phyloP scores from a whole-genome alignment of 805 yeast species.

The Wickerhamomyces silvicola region DNA sequence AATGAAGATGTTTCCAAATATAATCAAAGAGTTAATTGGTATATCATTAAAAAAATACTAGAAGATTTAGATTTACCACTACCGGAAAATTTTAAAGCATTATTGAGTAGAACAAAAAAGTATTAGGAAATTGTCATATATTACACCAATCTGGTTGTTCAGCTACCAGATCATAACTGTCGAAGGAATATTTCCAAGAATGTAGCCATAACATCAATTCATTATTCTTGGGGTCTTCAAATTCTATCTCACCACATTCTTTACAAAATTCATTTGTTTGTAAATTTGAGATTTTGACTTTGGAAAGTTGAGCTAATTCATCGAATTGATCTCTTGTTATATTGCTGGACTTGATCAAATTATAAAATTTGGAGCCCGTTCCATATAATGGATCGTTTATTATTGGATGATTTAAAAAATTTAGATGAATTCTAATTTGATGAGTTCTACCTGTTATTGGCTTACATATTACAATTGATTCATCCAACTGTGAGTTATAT shows the following conservation, averaged over 20 bases:
- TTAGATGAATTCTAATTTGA: conserved; percentile 90
- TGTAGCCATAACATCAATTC: conserved; percentile 19
- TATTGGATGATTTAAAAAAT: conserved; percentile 82
- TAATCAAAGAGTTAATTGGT: conserved; percentile 1
- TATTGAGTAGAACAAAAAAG: conserved; percentile 3
- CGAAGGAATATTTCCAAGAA: conserved; percentile 16
- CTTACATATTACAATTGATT: conserved; percentile 70
- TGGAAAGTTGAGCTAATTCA: too few species aligned
- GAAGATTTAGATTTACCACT: not conserved
- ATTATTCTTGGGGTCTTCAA: conserved; percentile 9
- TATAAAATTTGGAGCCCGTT: too few species aligned
- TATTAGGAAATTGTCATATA: conserved; percentile 9
- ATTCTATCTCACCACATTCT: conserved; percentile 14
- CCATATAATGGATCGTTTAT: conserved; percentile 89
- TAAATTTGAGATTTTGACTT: too few species aligned
- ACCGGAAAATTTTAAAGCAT: conserved; percentile 4
- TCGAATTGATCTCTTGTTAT: too few species aligned
- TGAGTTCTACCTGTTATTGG: conserved; percentile 95
- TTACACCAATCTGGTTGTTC: conserved; percentile 17
- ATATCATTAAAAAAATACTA: not conserved
- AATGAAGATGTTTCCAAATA: not conserved
- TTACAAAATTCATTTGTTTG: conserved; percentile 31
- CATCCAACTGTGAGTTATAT: conserved; percentile 52
- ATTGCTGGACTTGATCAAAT: too few species aligned
- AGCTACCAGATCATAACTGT: conserved; percentile 13